Evolutionary conservation across 2,329 filamentous ascomycete genomes (phyloP).

Genomic region (Claviceps sp.): DNA sequence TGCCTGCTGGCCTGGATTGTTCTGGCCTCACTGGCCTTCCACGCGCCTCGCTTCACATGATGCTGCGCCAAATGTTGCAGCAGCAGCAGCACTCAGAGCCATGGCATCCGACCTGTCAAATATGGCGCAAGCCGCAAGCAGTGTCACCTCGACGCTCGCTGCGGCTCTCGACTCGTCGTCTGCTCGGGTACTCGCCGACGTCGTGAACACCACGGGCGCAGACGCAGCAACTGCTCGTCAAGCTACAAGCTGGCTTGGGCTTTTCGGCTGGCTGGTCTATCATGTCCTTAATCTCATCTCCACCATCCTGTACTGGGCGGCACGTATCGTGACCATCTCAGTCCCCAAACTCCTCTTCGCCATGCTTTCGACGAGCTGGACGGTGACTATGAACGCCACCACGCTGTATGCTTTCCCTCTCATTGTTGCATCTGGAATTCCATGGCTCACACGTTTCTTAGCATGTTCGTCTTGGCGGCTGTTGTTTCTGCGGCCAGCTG

Average conservation of each 20-base stretch:
- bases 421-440: background rate
- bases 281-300: constrained; percentile 42
- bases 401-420: constrained; percentile 53
- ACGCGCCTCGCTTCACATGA: constrained; percentile 18
- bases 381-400: constrained; percentile 97
- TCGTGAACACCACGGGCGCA: constrained; percentile 22
- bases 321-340: constrained; percentile 79
- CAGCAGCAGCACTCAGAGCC: constrained; percentile 19
- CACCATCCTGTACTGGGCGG: constrained; percentile 58
- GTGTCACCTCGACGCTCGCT: constrained; percentile 20
- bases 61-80: constrained; percentile 20
- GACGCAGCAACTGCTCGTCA: constrained; percentile 21
- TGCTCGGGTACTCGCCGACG: constrained; percentile 20
- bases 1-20: background rate
- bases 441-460: constrained; percentile 19
- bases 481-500: constrained; percentile 80
- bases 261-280: constrained; percentile 42
- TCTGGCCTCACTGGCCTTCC: constrained; percentile 9
- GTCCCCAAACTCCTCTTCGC: constrained; percentile 81
- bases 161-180: constrained; percentile 18
- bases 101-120: constrained; percentile 29
- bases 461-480: constrained; percentile 62
- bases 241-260: constrained; percentile 42
- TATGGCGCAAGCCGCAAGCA: constrained; percentile 20
- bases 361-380: constrained; percentile 82